Conservation (phyloP, 352 stramenopile species). For the Phytophthora kernoviae region DNA sequence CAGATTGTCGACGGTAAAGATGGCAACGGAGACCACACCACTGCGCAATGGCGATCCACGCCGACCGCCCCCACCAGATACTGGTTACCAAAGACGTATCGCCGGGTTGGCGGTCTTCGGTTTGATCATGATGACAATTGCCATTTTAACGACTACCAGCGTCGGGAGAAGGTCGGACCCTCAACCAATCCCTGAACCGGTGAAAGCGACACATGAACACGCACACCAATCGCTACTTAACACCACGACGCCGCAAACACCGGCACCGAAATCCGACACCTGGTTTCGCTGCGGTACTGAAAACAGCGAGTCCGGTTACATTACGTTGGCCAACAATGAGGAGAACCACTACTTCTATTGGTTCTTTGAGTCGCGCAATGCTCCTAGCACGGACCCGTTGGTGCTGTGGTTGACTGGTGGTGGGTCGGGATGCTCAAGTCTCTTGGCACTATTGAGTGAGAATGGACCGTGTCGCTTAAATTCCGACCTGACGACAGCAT, state of each 20-base stretch:
- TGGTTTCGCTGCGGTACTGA: slow-evolving; percentile 32
- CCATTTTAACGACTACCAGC: slow-evolving; percentile 26
- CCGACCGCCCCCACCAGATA: neutral
- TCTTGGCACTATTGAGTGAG: slow-evolving; percentile 47
- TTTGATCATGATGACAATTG: slow-evolving; percentile 19
- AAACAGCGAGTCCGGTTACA: slow-evolving; percentile 49
- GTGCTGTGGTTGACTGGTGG: slow-evolving; percentile 70
- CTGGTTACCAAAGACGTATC: slow-evolving; percentile 14
- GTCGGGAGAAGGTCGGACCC: slow-evolving; percentile 2
- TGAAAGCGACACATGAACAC: slow-evolving; percentile 7
- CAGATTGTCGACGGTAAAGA: slow-evolving; percentile 1
- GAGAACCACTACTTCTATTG: slow-evolving; percentile 66
- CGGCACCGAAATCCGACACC: slow-evolving; percentile 9
- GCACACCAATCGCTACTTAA: slow-evolving; percentile 10
- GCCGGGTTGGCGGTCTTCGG: slow-evolving; percentile 25
- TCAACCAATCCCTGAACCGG: slow-evolving; percentile 9
- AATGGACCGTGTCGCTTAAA: slow-evolving; percentile 60
- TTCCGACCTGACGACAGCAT: slow-evolving; percentile 34
- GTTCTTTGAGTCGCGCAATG: slow-evolving; percentile 59
- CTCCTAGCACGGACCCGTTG: slow-evolving; percentile 61
- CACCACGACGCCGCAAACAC: slow-evolving; percentile 1
- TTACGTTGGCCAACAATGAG: slow-evolving; percentile 39
- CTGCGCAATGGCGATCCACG: slow-evolving; percentile 16
- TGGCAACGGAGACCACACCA: slow-evolving; percentile 34
- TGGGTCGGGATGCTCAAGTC: slow-evolving; percentile 44